Percentiles rank a stretch among this genome's conserved stretches.
These are phyloP conservation scores for Fonsecaea erecta DNA, from an alignment of 2,329 filamentous ascomycete genomes.

Conservation along the genomic window DNA sequence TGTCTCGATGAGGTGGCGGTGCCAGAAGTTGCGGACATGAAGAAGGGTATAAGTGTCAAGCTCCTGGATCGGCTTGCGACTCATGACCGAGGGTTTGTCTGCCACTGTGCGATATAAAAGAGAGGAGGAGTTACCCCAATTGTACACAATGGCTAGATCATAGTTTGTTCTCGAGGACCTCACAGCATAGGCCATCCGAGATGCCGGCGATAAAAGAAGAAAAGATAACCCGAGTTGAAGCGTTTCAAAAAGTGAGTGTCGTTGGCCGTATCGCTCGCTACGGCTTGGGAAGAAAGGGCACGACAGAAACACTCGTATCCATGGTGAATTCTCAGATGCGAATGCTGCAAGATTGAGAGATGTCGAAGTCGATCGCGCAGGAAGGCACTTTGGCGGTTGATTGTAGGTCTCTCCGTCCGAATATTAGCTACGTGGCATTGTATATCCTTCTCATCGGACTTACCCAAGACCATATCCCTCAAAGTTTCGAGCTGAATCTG, in stretches of 20 bases:
- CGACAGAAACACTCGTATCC: slow-evolving; percentile 34
- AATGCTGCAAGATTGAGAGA: slow-evolving; percentile 36
- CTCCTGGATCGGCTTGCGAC: slow-evolving; percentile 25
- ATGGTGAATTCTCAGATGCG: slow-evolving; percentile 28
- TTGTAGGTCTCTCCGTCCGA: slow-evolving; percentile 31
- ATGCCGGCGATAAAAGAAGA: slow-evolving; percentile 38
- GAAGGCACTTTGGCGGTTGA: slow-evolving; percentile 16
- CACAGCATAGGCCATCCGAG: slow-evolving; percentile 24
- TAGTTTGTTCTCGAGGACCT: slow-evolving; percentile 33
- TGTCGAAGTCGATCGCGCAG: slow-evolving; percentile 26
- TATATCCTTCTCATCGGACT: not conserved
- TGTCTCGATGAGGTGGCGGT: slow-evolving; percentile 45
- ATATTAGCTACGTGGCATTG: not conserved
- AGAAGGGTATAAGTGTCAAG: slow-evolving; percentile 43
- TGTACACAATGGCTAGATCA: slow-evolving; percentile 39
- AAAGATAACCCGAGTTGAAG: slow-evolving; percentile 43
- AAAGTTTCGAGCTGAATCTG: slow-evolving; percentile 41
- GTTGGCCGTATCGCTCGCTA: slow-evolving; percentile 22
- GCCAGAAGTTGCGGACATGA: slow-evolving; percentile 51
- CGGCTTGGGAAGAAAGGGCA: slow-evolving; percentile 25
- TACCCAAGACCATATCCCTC: slow-evolving; percentile 37
- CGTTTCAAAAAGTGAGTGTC: slow-evolving; percentile 33
- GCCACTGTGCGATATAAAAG: slow-evolving; percentile 36
- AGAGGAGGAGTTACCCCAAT: slow-evolving; percentile 35
- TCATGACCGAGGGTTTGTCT: not conserved